Evolutionary conservation across 2,329 filamentous ascomycete species (phyloP).

Genomic region (Phoma sp.): DNA sequence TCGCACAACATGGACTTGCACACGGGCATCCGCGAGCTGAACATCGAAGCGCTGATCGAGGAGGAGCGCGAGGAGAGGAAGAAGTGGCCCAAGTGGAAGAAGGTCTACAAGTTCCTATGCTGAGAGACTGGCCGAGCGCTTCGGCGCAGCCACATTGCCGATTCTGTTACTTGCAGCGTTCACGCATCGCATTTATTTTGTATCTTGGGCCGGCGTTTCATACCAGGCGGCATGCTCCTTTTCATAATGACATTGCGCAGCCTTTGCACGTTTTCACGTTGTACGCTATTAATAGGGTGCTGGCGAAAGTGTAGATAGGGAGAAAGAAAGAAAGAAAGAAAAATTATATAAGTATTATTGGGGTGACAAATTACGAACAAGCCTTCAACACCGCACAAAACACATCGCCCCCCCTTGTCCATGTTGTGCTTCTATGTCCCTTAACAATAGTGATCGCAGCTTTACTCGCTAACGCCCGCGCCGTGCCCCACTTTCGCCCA

Average conservation of each 20-base stretch:
- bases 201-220: constrained; percentile 27
- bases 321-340: no score
- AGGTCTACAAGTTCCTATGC: constrained; percentile 58
- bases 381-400: no score
- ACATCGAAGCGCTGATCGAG: constrained; percentile 77
- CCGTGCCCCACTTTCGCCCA: not conserved
- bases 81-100: constrained; percentile 58
- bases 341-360: not conserved
- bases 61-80: constrained; percentile 80
- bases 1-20: constrained; percentile 82
- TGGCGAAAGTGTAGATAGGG: constrained; percentile 11
- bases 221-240: constrained; percentile 43
- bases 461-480: not conserved
- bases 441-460: no score
- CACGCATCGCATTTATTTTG: constrained; percentile 17
- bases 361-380: not conserved
- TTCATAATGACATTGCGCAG: constrained; percentile 31
- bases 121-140: constrained; percentile 28
- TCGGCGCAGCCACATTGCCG: constrained; percentile 1
- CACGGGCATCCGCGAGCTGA: constrained; percentile 85
- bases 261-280: constrained; percentile 24
- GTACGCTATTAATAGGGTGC: constrained; percentile 14
- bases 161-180: constrained; percentile 24
- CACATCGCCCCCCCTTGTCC: no score
- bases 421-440: no score